These are phyloP conservation scores for Pseudocercospora cruenta DNA, from an alignment of 2,329 filamentous ascomycete species.

Conservation along the genomic window DNA sequence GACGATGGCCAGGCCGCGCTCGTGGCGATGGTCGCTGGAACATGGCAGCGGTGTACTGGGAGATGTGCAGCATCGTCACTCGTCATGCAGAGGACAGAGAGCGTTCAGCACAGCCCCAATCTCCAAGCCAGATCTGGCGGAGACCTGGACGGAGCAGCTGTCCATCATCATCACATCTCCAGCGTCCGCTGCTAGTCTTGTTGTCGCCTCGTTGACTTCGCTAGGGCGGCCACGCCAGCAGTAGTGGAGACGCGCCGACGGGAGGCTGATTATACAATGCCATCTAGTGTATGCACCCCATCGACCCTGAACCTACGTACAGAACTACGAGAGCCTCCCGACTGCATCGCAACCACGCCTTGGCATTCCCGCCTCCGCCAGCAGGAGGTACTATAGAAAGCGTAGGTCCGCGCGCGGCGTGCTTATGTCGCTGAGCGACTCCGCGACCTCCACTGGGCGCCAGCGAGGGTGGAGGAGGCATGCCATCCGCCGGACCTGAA, in stretches of 20 bases:
- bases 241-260: not conserved
- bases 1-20: not conserved
- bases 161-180: not conserved
- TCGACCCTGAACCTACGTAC: not conserved
- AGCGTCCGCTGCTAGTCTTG: not conserved
- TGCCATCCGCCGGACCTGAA: conserved; percentile 21
- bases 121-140: conserved; percentile 1
- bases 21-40: not conserved
- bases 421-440: conserved; percentile 17
- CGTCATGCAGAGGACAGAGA: not conserved
- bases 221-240: not conserved
- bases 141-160: not conserved
- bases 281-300: not conserved
- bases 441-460: conserved; percentile 2
- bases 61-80: not conserved
- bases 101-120: conserved; percentile 1
- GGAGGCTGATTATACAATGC: conserved; percentile 1
- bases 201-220: not conserved
- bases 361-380: conserved; percentile 6
- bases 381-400: not conserved
- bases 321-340: not conserved
- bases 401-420: conserved; percentile 10
- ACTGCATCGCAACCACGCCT: not conserved
- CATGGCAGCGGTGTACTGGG: not conserved
- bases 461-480: conserved; percentile 12